Conservation (phyloP, 495 filamentous ascomycete genomes). For the Xylaria sp. region DNA sequence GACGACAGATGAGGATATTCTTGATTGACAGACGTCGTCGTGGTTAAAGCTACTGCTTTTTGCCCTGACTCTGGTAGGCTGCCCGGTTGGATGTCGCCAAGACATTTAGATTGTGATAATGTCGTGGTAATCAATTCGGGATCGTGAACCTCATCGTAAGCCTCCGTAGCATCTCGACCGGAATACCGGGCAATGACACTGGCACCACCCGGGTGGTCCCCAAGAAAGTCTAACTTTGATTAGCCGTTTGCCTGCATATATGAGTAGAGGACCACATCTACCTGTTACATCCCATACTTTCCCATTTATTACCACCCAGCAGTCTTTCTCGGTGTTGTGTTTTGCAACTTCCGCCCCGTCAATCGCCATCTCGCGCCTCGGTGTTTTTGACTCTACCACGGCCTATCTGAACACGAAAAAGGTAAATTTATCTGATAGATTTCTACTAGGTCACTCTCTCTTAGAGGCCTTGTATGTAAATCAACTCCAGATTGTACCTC, state of each 20-base stretch:
- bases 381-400: neutral
- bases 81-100: neutral
- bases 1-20: slow-evolving; percentile 64
- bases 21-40: neutral
- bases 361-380: neutral
- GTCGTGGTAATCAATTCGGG: neutral
- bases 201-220: neutral
- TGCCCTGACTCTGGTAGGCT: neutral
- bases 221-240: neutral
- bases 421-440: neutral
- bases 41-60: neutral
- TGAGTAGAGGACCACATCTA: neutral
- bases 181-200: neutral
- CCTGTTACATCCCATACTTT: slow-evolving; percentile 11
- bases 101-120: neutral
- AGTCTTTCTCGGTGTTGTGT: slow-evolving; percentile 5
- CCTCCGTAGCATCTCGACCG: slow-evolving; percentile 7
- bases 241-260: neutral
- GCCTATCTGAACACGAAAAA: neutral
- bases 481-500: neutral
- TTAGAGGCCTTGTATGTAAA: neutral
- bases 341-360: slow-evolving; percentile 5
- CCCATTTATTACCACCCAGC: slow-evolving; percentile 6
- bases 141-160: slow-evolving; percentile 5
- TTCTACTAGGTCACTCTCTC: neutral